Percentiles rank a stretch among this genome's conserved stretches.
These are phyloP conservation scores for Luvunga scandens DNA, from an alignment of 345 rosid species.

Conservation along the genomic window DNA sequence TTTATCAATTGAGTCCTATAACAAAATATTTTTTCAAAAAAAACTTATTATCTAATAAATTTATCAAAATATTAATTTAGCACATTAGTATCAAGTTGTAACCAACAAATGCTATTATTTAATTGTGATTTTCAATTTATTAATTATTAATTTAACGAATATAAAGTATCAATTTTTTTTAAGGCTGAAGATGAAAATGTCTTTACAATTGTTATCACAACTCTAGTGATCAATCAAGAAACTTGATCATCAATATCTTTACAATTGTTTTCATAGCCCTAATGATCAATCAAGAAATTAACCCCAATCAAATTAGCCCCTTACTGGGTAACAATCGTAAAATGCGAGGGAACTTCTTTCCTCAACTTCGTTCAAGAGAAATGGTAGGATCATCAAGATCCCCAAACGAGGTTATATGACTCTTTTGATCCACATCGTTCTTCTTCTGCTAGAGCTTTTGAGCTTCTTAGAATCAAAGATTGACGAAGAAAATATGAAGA, in stretches of 20 bases:
- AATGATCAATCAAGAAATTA: background rate
- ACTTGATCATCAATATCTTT: background rate
- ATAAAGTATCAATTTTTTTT: no score
- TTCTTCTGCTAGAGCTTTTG: background rate
- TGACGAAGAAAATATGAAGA: background rate
- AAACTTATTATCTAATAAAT: no score
- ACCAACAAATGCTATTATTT: no score
- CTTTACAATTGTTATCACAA: background rate
- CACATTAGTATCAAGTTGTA: fast-evolving
- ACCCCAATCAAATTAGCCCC: background rate
- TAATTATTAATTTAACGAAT: no score
- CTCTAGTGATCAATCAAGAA: background rate
- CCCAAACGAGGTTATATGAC: background rate
- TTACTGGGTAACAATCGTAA: background rate
- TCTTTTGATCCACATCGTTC: background rate
- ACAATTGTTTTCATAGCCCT: background rate
- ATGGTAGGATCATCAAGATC: background rate
- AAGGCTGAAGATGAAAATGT: background rate
- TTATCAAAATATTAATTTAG: no score
- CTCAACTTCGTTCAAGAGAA: no score
- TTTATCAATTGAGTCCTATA: no score
- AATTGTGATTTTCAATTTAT: no score
- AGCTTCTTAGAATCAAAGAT: background rate
- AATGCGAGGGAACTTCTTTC: background rate
- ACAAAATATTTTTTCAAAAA: no score